Base-by-base conservation (phyloP, 805 yeast species). In the Saturnispora galanensis region DNA sequence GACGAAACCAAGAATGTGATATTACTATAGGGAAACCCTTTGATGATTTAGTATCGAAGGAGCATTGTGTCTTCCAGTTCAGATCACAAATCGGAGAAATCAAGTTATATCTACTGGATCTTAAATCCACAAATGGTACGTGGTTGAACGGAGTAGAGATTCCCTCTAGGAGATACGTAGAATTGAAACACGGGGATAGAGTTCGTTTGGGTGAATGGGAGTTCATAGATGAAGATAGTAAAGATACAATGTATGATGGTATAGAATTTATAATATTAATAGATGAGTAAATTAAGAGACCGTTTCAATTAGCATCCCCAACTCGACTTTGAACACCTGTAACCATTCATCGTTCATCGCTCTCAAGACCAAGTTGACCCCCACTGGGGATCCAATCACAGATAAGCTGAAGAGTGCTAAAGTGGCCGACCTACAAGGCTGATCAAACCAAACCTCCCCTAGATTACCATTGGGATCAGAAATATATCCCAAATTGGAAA, bases 51-150 rank as follows among this genome's bases (percentile, higher is more conserved):
- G 59, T 59, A 1, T 55, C 61, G 1, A 49, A 50, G 36, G 45
- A 47, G n/a, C 65, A 62, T 41, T 59, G 62, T 3, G 65, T 54
- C 3, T 47, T 62, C 10, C 65, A 60, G 38, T 59, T 60, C 39
- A 39, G 60, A 35, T 31, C 38, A 17, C 38, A 44, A 4, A 35
- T 42, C 13, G 41, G 39, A 2, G 29, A 29, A 5, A 38, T 45
- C 2, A 44, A 38, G 7, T 48, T 54, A 5, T 62, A 58, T 41
- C 9, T 62, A 12, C 47, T 60, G 21, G 65, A 62, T 42, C 41
- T 60, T 2, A 50, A 47, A 13, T 60, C 65, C 5, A 56, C 59
- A 1, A 57, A 59, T 35, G 64, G 64, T 4, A 58, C 61, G 3
- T 60, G 56, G 45, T 35, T 62, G 11, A 59, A 62, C 35, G 63